A percentile compares a stretch with the other conserved stretches of the same genome.
phyloP scores from a whole-genome alignment of 1,284 basidiomycete genomes.

The Heliocybe sulcata region DNA sequence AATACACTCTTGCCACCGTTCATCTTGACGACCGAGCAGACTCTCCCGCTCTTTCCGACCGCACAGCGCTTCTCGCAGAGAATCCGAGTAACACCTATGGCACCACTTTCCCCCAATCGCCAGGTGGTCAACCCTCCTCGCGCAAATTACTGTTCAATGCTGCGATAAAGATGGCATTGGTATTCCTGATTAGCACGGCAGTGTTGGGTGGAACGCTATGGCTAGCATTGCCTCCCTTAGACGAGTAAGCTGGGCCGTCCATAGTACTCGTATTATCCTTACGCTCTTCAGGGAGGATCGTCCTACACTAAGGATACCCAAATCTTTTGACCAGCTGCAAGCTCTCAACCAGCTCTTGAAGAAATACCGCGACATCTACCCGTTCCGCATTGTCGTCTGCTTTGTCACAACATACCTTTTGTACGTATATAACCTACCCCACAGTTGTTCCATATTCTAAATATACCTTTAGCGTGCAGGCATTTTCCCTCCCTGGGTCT shows the following conservation, averaged over 20 bases:
- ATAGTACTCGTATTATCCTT: slow-evolving; percentile 5
- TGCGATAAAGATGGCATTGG: slow-evolving; percentile 72
- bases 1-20: slow-evolving; percentile 59
- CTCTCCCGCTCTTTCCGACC: slow-evolving; percentile 15
- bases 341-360: slow-evolving; percentile 77
- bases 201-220: slow-evolving; percentile 71
- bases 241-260: slow-evolving; percentile 38
- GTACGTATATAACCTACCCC: slow-evolving; percentile 35
- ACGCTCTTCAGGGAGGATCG: slow-evolving; percentile 56
- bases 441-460: not conserved
- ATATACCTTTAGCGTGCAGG: slow-evolving; percentile 67
- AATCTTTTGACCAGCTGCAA: slow-evolving; percentile 78
- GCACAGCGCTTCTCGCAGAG: slow-evolving; percentile 25
- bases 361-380: slow-evolving; percentile 85
- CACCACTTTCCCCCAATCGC: slow-evolving; percentile 31
- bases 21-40: slow-evolving; percentile 23
- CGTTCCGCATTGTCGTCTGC: slow-evolving; percentile 73
- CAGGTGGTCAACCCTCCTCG: slow-evolving; percentile 20
- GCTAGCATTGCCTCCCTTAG: slow-evolving; percentile 73
- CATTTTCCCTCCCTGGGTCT: slow-evolving; percentile 93
- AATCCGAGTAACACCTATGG: slow-evolving; percentile 39
- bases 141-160: slow-evolving; percentile 59
- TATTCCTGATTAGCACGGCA: slow-evolving; percentile 67
- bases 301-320: slow-evolving; percentile 68
- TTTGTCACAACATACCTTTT: slow-evolving; percentile 90